Base-by-base conservation (phyloP, 306 rosid genomes). In the Lablab purpureus region DNA sequence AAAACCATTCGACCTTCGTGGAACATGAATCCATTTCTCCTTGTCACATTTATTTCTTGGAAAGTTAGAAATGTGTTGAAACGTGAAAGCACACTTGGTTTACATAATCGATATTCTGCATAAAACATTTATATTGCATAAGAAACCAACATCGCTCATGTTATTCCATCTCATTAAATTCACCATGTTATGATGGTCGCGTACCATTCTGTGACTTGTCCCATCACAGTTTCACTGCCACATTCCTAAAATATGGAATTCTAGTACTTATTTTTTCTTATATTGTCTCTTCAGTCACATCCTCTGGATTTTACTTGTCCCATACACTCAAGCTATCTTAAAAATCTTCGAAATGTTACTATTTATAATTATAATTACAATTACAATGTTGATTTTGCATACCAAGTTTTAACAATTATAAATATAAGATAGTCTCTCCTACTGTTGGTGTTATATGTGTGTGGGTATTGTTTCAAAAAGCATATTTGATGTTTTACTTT, bases 331-430 rank as follows among this genome's bases (percentile, higher is more conserved):
- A 11, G 36, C 65, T 0, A 58, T 23, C 22, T n/a, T 34, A 58
- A 36, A 25, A 23, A 0, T 25, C 30, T 2, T 23, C 65, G 11
- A 23, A 23, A 25, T 25, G 4, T n/a, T 23, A n/a, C n/a, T n/a
- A n/a, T n/a, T n/a, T n/a, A n/a, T n/a, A n/a, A n/a, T n/a, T n/a
- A n/a, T n/a, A n/a, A n/a, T n/a, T n/a, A n/a, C n/a, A n/a, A n/a
- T n/a, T n/a, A 25, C 36, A 25, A 6, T 43, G 46, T 58, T 52
- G 71, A 51, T 68, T 59, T 75, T 68, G 56, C 77, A 58, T 58
- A 54, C 47, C 46, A 67, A 23, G 6, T 37, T 37, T 40, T 40
- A 10, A 40, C 45, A 40, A 40, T 9, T 40, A 40, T 40, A 40
- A 40, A 40, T 40, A 40, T 40, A 40, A 40, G 11, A 40, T 40